Conservation (phyloP, 306 rosid species). For the Phaseolus lunatus region DNA sequence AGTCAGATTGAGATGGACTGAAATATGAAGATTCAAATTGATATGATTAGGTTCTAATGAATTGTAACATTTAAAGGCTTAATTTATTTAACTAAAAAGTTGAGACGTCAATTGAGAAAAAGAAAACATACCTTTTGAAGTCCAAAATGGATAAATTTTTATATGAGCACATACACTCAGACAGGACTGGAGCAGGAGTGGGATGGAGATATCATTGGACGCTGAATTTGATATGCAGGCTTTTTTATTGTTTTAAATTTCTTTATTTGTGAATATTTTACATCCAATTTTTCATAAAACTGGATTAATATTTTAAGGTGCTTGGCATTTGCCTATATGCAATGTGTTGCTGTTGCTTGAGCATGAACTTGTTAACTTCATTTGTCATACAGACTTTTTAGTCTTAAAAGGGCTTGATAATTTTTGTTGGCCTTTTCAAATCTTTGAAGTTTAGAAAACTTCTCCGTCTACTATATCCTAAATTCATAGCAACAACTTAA, state of each 20-base stretch:
- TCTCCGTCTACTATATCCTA: conserved; percentile 2
- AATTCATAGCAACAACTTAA: background rate
- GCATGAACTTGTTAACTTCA: background rate
- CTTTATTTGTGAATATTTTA: conserved; percentile 1
- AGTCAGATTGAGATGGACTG: conserved; percentile 1
- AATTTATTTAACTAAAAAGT: conserved; percentile 8
- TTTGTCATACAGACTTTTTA: conserved; percentile 6
- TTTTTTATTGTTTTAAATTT: background rate
- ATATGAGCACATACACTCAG: conserved; percentile 5
- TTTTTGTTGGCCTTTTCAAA: background rate
- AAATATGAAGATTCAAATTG: background rate
- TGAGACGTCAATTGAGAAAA: background rate
- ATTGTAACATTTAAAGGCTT: background rate
- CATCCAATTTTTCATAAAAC: background rate
- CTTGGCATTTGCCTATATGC: conserved; percentile 3
- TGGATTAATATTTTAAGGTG: conserved; percentile 17
- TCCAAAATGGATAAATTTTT: conserved; percentile 2
- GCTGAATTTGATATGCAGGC: conserved; percentile 23
- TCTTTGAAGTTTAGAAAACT: conserved; percentile 20
- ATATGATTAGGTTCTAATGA: background rate
- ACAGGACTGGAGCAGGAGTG: background rate
- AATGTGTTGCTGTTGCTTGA: background rate
- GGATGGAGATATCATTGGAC: conserved; percentile 7
- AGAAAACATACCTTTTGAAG: background rate
- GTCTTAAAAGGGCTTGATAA: background rate